These are phyloP conservation scores for Mortierella sp. DNA, from an alignment of 371 early-diverging fungal species.

Conservation along the genomic window DNA sequence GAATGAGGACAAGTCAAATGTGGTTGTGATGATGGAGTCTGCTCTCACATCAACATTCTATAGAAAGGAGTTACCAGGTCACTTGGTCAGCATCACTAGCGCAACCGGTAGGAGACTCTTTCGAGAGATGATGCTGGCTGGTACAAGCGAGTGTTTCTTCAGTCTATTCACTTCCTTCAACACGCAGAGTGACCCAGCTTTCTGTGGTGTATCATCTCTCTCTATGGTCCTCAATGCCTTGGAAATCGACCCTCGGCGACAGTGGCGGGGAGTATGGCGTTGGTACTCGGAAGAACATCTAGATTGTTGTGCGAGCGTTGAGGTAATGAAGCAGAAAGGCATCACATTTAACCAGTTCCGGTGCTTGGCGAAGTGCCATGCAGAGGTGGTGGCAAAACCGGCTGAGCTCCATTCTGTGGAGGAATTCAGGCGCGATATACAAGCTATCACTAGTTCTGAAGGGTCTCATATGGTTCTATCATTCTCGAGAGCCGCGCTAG, in stretches of 20 bases:
- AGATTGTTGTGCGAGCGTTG: conserved; percentile 84
- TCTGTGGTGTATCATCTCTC: conserved; percentile 78
- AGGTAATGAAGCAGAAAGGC: conserved; percentile 84
- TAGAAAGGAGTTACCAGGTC: conserved; percentile 76
- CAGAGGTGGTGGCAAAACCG: conserved; percentile 80
- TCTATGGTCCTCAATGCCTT: conserved; percentile 96
- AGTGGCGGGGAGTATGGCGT: conserved; percentile 95
- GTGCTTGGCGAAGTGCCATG: conserved; percentile 88
- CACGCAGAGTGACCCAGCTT: conserved; percentile 92
- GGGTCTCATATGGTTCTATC: conserved; percentile 89
- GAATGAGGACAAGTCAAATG: conserved; percentile 24
- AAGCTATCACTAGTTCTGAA: conserved; percentile 67
- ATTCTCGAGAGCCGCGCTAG: conserved; percentile 80
- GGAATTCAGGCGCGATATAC: conserved; percentile 83
- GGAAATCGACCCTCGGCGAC: conserved; percentile 86
- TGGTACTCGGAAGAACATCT: conserved; percentile 88
- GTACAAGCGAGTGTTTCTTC: conserved; percentile 85
- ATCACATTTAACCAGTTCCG: conserved; percentile 91
- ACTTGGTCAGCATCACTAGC: conserved; percentile 83
- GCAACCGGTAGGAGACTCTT: conserved; percentile 79
- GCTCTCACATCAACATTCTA: conserved; percentile 75
- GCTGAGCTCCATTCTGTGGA: conserved; percentile 74
- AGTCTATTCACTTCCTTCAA: conserved; percentile 91
- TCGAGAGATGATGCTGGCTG: conserved; percentile 78
- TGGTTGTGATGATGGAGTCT: conserved; percentile 48